Evolutionary conservation across 768 basidiomycete genomes (phyloP), one percentile per base, ranked within the genome.

Genomic region (Leucogyrophana mollusca): DNA sequence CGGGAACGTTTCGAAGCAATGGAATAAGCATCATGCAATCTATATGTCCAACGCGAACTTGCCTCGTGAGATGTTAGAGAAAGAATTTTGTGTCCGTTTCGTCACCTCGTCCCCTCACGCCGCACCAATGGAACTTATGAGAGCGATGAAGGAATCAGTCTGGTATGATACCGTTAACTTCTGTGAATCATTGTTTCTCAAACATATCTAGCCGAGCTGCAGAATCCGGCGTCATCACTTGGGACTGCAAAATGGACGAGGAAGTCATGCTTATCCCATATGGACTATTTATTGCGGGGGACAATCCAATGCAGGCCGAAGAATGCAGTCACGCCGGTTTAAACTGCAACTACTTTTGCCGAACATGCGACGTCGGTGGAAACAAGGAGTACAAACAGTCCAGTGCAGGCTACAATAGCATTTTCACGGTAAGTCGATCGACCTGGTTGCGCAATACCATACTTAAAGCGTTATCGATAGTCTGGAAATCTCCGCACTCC

Each of bases 271-370:
- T 69, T 0, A 44, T 51, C 0, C 64, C 53, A 0, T 68, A 62
- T 23, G 24, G 34, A 0, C 47, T 66, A 0, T 50, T 67, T 11
- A 20, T 60, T 3, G 36, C 53, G 0, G 54, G 60, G 4, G 61
- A 72, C 46, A 72, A 71, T 23, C 70, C 63, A 0, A 68, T 69
- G 70, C 70, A 70, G 18, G 58, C 66, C 0, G 64, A 71, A 30
- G 56, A 60, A 9, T 68, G 61, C 36, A 64, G 60, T 16, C 67
- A 69, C 14, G 56, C 49, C n/a, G 65, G 69, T 0, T 23, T 67
- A 1, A 55, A 40, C 6, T 57, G 60, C 14, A 72, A 70, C n/a
- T 55, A 55, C 34, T 56, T 68, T 23, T 72, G 69, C 27, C 53
- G 52, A 3, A 60, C 50, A 6, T 72, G 69, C 37, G 50, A 64